Percentiles rank a stretch among this genome's conserved stretches.
phyloP scores from a whole-genome alignment of 1,284 basidiomycete species.

The Phellinidium pouzarii region DNA sequence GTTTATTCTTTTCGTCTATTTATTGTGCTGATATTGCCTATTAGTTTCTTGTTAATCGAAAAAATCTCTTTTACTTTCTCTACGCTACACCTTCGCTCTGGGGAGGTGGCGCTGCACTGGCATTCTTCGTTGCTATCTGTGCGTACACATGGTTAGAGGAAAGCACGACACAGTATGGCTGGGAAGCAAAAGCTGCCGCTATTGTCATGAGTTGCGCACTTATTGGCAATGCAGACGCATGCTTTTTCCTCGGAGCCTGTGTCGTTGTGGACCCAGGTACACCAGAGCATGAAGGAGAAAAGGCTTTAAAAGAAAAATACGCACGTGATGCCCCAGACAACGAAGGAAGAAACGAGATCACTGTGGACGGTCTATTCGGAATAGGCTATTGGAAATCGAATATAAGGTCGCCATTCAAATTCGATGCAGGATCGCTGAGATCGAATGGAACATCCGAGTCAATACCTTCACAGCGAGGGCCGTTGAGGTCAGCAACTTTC shows the following conservation, averaged over 20 bases:
- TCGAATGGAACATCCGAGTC: no score
- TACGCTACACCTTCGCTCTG: slow-evolving; percentile 14
- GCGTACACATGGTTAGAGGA: slow-evolving; percentile 15
- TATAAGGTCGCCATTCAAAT: no score
- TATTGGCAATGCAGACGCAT: slow-evolving; percentile 5
- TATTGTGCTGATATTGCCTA: not conserved
- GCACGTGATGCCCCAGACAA: no score
- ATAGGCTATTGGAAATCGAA: no score
- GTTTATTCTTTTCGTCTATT: not conserved
- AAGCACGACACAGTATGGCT: slow-evolving; percentile 12
- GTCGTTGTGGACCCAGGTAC: no score
- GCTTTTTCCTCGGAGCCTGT: slow-evolving; percentile 11
- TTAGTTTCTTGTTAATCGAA: slow-evolving; percentile 7
- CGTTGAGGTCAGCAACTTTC: no score
- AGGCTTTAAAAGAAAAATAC: no score
- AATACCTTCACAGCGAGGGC: no score
- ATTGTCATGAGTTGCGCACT: slow-evolving; percentile 8
- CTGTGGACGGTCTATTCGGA: no score
- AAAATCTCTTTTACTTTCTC: slow-evolving; percentile 11
- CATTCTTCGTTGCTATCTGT: slow-evolving; percentile 14
- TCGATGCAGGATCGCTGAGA: no score
- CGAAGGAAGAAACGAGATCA: no score
- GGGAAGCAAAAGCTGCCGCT: slow-evolving; percentile 7
- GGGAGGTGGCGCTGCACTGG: slow-evolving; percentile 11
- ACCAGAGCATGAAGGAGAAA: no score